A percentile compares a stretch with the other conserved stretches of the same genome.
These are phyloP conservation scores for Pterocarpus santalinus DNA, from an alignment of 306 rosid species.

Conservation along the genomic window DNA sequence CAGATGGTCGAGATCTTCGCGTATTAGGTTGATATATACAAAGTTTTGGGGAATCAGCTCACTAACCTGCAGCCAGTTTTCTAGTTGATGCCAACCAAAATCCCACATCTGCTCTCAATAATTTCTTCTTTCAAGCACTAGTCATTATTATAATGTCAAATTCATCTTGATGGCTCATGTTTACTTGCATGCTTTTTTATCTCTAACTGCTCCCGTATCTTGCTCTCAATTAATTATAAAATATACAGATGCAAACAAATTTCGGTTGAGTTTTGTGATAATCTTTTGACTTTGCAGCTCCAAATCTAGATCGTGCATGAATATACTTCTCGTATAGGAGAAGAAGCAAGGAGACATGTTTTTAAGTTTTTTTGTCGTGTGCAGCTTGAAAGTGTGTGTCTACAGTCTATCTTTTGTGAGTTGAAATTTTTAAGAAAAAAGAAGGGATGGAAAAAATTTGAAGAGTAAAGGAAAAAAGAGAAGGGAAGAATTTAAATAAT, in stretches of 20 bases:
- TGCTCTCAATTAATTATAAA: conserved; percentile 45
- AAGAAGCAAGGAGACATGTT: conserved; percentile 26
- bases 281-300: conserved; percentile 48
- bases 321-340: not conserved
- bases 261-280: conserved; percentile 43
- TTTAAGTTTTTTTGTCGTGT: conserved; percentile 1
- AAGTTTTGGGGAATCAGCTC: conserved; percentile 18
- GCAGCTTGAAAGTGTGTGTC: conserved; percentile 7
- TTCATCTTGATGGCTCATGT: conserved; percentile 42
- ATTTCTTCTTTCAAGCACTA: conserved; percentile 40
- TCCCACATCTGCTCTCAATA: conserved; percentile 39
- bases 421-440: no score
- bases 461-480: no score
- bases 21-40: conserved; percentile 12
- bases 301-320: conserved; percentile 41
- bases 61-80: not conserved
- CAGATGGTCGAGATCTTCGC: not conserved
- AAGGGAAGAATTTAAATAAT: no score
- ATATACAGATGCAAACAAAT: conserved; percentile 34
- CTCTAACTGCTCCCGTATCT: conserved; percentile 47
- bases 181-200: conserved; percentile 30
- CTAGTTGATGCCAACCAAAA: conserved; percentile 45
- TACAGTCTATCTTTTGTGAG: not conserved
- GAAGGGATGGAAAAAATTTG: no score
- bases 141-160: conserved; percentile 28